Evolutionary conservation across 2,329 filamentous ascomycete species (phyloP).

Genomic region (Verticillium nonalfalfae): DNA sequence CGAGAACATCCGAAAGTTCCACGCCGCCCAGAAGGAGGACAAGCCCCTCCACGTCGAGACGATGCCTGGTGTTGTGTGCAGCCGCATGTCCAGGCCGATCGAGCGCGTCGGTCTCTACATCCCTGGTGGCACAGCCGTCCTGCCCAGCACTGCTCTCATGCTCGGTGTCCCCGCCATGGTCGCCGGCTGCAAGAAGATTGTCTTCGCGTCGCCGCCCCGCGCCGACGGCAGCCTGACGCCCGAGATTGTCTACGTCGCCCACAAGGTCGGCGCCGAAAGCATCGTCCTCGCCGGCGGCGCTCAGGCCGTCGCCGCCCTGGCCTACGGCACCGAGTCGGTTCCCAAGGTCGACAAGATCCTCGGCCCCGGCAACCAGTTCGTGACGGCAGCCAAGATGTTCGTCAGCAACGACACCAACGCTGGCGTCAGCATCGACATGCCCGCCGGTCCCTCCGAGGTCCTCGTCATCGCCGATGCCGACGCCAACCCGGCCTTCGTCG

Average conservation of each 20-base stretch:
- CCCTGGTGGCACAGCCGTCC: slow-evolving; percentile 91
- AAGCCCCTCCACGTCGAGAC: slow-evolving; percentile 84
- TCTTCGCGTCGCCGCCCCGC: slow-evolving; percentile 86
- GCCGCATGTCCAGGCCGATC: slow-evolving; percentile 85
- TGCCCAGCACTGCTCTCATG: slow-evolving; percentile 96
- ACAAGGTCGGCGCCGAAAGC: slow-evolving; percentile 93
- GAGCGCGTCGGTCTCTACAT: slow-evolving; percentile 96
- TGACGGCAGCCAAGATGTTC: slow-evolving; percentile 97
- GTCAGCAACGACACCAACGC: slow-evolving; percentile 97
- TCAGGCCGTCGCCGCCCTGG: slow-evolving; percentile 93
- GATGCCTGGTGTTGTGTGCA: slow-evolving; percentile 95
- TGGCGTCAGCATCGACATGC: slow-evolving; percentile 96
- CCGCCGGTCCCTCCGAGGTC: slow-evolving; percentile 91
- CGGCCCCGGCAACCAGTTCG: slow-evolving; percentile 95
- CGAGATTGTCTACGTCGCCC: slow-evolving; percentile 94
- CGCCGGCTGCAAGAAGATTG: slow-evolving; percentile 90
- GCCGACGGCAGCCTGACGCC: slow-evolving; percentile 86
- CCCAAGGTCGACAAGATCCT: slow-evolving; percentile 98
- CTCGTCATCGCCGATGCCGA: slow-evolving; percentile 88
- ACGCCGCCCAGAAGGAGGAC: slow-evolving; percentile 81
- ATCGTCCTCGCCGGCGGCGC: slow-evolving; percentile 95
- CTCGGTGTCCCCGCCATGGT: slow-evolving; percentile 96
- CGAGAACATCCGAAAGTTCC: slow-evolving; percentile 92
- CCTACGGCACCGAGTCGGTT: slow-evolving; percentile 91
- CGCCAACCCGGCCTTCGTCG: slow-evolving; percentile 89